phyloP scores from a whole-genome alignment of 202 grass and related monocot genomes.

The Schoenoplectus triqueter region DNA sequence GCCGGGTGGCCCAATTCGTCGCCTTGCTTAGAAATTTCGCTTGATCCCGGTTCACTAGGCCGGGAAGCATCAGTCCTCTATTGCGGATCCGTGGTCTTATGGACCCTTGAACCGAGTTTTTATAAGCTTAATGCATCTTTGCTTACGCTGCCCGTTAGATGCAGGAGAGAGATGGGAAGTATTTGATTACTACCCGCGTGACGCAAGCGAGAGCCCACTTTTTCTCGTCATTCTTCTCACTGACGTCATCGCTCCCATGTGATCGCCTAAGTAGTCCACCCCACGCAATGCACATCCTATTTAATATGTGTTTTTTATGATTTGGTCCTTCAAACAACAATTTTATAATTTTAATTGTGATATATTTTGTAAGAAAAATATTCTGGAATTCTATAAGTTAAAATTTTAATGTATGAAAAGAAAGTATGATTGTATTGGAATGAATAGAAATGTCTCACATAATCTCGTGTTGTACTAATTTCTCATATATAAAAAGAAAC shows the following conservation, averaged over 20 bases:
- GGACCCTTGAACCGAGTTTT: neutral
- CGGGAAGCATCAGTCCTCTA: neutral
- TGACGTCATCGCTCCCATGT: conserved; percentile 73
- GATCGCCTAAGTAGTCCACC: conserved; percentile 34
- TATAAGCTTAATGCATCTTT: neutral
- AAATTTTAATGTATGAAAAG: too few relatives aligned
- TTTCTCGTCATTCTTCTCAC: conserved; percentile 39
- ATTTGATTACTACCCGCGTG: conserved; percentile 39
- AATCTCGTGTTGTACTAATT: too few relatives aligned
- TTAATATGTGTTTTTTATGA: neutral
- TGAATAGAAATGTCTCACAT: too few relatives aligned
- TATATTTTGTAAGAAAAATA: too few relatives aligned
- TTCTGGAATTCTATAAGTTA: too few relatives aligned
- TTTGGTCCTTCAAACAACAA: neutral
- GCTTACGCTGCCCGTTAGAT: neutral
- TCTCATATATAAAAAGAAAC: too few relatives aligned
- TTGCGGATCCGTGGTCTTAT: too few relatives aligned
- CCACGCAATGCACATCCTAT: conserved; percentile 8
- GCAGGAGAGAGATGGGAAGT: neutral
- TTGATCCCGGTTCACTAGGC: conserved; percentile 4
- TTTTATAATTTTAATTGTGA: neutral
- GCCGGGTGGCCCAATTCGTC: neutral
- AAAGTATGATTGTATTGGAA: too few relatives aligned
- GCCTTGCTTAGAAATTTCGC: neutral
- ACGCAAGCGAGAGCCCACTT: conserved; percentile 52